These are phyloP conservation scores for Zoysia pacifica DNA, from an alignment of 176 grass and related monocot genomes.

Conservation along the genomic window DNA sequence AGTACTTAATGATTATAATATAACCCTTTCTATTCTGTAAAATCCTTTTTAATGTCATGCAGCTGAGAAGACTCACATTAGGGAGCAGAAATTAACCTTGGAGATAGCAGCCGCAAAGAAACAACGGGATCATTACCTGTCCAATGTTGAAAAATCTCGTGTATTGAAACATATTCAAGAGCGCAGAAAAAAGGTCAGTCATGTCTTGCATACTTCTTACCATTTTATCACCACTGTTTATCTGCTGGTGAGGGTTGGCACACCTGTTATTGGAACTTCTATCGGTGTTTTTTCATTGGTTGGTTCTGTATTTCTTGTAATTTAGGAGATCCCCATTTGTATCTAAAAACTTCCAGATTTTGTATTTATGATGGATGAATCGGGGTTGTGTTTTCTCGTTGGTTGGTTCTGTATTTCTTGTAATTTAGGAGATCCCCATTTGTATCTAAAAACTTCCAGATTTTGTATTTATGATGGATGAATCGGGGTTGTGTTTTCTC, in stretches of 20 bases:
- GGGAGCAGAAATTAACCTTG: constrained; percentile 84
- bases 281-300: background rate
- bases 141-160: constrained; percentile 69
- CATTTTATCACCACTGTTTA: background rate
- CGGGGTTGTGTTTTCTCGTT: background rate
- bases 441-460: background rate
- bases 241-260: background rate
- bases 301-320: background rate
- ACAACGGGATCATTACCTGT: constrained; percentile 86
- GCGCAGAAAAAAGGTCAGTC: constrained; percentile 69
- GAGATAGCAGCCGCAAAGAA: constrained; percentile 94
- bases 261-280: background rate
- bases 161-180: constrained; percentile 69
- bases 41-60: constrained; percentile 39
- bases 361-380: constrained; percentile 8
- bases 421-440: background rate
- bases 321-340: background rate
- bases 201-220: constrained; percentile 2
- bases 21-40: background rate
- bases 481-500: background rate
- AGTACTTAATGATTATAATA: background rate
- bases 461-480: background rate
- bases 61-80: constrained; percentile 72
- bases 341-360: constrained; percentile 1
- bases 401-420: background rate